phyloP scores from a whole-genome alignment of 495 filamentous ascomycete species.

The Parathielavia hyrcaniae region DNA sequence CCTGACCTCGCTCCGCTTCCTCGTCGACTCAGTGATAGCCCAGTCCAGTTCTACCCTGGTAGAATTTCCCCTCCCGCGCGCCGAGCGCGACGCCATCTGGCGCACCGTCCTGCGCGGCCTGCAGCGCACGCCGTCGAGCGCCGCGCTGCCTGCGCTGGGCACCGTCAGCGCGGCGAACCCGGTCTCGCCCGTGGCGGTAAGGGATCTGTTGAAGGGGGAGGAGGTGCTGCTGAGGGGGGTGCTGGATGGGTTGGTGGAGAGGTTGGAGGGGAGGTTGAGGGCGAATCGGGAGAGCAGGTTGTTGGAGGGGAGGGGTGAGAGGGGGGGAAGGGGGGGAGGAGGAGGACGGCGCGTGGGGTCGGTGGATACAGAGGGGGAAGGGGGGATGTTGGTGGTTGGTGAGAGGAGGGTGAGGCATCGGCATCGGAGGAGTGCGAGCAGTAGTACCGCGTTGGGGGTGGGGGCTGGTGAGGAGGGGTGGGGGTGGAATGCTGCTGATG shows the following conservation, averaged over 20 bases:
- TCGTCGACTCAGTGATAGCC: conserved; percentile 26
- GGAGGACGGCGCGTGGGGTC: background rate
- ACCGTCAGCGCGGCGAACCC: background rate
- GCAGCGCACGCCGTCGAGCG: conserved; percentile 7
- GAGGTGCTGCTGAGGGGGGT: conserved; percentile 4
- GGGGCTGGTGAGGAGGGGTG: conserved; percentile 5
- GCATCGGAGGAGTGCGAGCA: conserved; percentile 9
- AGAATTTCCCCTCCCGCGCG: conserved; percentile 25
- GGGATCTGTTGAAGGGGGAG: conserved; percentile 1
- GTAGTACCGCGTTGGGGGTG: background rate
- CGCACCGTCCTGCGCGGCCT: conserved; percentile 21
- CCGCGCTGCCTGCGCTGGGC: background rate
- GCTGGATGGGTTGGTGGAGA: background rate
- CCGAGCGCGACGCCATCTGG: conserved; percentile 25
- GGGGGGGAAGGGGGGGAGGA: background rate
- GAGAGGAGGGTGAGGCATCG: background rate
- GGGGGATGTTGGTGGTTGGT: too few species aligned
- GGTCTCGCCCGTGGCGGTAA: background rate
- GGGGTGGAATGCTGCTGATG: conserved; percentile 8
- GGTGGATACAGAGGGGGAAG: background rate
- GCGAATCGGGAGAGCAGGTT: background rate
- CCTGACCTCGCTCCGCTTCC: conserved; percentile 31
- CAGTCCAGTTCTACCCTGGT: conserved; percentile 24
- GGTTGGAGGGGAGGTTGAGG: background rate
- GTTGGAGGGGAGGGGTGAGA: background rate